Conservation (phyloP, 345 rosid genomes). For the Lumnitzera racemosa region DNA sequence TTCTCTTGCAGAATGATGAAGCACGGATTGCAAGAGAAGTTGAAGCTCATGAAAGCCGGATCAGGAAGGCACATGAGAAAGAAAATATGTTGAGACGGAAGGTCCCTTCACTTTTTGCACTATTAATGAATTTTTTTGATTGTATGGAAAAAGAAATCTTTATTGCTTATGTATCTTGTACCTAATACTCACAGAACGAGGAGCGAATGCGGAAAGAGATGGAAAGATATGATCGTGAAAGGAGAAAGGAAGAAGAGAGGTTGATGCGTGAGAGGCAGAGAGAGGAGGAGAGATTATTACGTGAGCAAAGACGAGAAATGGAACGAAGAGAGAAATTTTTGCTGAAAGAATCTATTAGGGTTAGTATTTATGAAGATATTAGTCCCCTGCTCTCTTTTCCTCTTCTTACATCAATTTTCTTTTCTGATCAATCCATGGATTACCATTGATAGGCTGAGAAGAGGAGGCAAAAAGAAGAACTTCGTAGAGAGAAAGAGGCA, state of each 20-base stretch:
- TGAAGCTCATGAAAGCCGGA: constrained; percentile 59
- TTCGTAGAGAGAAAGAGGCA: constrained; percentile 79
- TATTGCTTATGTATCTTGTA: constrained; percentile 15
- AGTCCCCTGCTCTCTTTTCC: not conserved
- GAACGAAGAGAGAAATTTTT: constrained; percentile 89
- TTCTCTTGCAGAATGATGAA: constrained; percentile 59
- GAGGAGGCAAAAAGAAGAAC: constrained; percentile 79
- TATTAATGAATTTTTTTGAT: constrained; percentile 8
- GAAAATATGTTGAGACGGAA: constrained; percentile 59
- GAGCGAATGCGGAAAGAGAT: constrained; percentile 82
- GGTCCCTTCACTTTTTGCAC: constrained; percentile 29
- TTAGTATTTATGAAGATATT: constrained; percentile 20
- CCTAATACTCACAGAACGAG: constrained; percentile 50
- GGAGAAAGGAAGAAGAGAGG: constrained; percentile 93
- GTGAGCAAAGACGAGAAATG: constrained; percentile 89
- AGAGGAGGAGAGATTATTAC: constrained; percentile 82
- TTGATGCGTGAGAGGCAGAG: constrained; percentile 87
- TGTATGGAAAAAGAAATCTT: not conserved
- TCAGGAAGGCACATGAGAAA: constrained; percentile 76
- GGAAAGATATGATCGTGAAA: constrained; percentile 92
- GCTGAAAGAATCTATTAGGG: constrained; percentile 70
- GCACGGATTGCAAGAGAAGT: constrained; percentile 52
- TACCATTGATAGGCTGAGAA: constrained; percentile 65
- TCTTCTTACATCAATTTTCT: not conserved
- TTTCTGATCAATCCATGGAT: constrained; percentile 11